Base-by-base conservation (phyloP, 495 filamentous ascomycete species). In the Aspergillus leporis region DNA sequence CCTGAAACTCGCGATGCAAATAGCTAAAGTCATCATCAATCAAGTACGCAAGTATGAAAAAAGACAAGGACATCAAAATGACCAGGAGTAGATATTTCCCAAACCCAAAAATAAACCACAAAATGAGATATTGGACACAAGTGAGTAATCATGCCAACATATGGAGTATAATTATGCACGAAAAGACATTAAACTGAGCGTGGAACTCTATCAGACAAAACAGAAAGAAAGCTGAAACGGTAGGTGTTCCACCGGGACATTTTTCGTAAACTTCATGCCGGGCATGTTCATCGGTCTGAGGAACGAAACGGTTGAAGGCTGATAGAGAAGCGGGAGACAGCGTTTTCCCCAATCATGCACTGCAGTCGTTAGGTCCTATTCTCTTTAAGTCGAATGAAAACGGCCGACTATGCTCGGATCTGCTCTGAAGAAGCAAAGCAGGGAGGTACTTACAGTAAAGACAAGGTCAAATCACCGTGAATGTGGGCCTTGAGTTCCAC, bases 401-500 rank as follows among this genome's bases (percentile, higher is more conserved):
- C 6, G 31, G 45, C 21, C 19, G 43, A 23, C 7, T 16, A 1
- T 47, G 43, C 18, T 47, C 8, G 43, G 19, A 23, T 47, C 19
- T 23, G 36, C 14, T 55, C 30, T 19, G 58, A 28, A 22, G 36
- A 57, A 46, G 40, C 48, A 51, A n/a, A 18, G 55, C 28, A 57
- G 36, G 38, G 23, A 43, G 43, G 8, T 45, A 88, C 90, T 81
- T 85, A 93, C 91, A 97, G 83, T 59, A 97, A 79, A 58, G 89
- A 85, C 55, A 97, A 64, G 50, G 90, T 94, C 68, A 96, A 75
- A 74, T 96, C 92, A 67, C 92, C 91, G 59, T 93, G 89, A 65
- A 97, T 94, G 66, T 86, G 89, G 31, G 92, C 92, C 82, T 95
- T 95, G 3, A 97, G 74, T 71, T 92, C 86, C 14, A 96, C 83